Base-by-base conservation (phyloP, 495 filamentous ascomycete species). In the Penicillium cosmopolitanum region DNA sequence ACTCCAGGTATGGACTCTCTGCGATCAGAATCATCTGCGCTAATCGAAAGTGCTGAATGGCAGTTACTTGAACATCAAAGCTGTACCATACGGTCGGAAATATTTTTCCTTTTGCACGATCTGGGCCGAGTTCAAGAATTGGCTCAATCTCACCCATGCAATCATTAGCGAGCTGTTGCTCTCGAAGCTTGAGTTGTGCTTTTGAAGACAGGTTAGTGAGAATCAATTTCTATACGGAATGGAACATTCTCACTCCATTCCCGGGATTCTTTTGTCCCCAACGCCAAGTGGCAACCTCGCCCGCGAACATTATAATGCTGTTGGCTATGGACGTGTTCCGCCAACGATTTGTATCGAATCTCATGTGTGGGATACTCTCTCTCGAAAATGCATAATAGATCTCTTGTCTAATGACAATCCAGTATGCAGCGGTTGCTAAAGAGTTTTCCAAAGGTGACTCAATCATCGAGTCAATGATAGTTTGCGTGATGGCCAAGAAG, bases 51-150 rank as follows among this genome's bases (percentile, higher is more conserved):
- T 72, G 66, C 42, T 69, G 69, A 5, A 61, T 50, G 10, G 58
- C 67, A 10, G 65, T 65, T 4, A 68, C 67, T 21, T 69, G 66
- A 6, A 56, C 42, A 42, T 67, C 65, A 12, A 55, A 61, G 16
- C 38, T 38, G 25, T 66, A 72, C 69, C 67, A 72, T 0, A 66
- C 57, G 1, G 69, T 69, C 19, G 69, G 67, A 35, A 72, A 69
- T 23, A 72, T 59, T 21, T 63, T 43, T 5, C 69, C 69, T n/a
- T 61, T 66, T 5, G 59, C 28, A 51, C 57, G 48, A 19, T 72
- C 62, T 10, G 69, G 57, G 40, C 58, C 46, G 11, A 43, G 50
- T 0, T 68, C 50, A n/a, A 72, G 65, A 18, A 69, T 58, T 0
- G 66, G 69, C 19, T 59, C 53, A 10, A 72, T 28, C 7, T 67